Conservation (phyloP, 257 asterid species). For the Echium plantagineum region DNA sequence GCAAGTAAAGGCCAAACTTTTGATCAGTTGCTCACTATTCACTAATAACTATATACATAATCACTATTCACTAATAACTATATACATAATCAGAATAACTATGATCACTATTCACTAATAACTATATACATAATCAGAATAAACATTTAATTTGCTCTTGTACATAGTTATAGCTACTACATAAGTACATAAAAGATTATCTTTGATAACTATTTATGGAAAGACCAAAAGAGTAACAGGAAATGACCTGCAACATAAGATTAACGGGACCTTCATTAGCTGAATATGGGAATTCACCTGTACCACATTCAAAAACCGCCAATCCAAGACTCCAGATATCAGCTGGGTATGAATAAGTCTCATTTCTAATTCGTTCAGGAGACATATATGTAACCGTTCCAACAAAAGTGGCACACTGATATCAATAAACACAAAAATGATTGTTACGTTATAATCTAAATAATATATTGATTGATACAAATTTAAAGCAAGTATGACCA, state of each 20-base stretch:
- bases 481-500: constrained; percentile 4
- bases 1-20: constrained; percentile 1
- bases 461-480: not conserved
- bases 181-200: not conserved
- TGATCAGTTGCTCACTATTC: not conserved
- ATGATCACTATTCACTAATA: no score
- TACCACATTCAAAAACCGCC: constrained; percentile 95
- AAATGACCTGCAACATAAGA: constrained; percentile 87
- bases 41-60: no score
- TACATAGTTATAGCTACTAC: no score
- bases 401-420: constrained; percentile 94
- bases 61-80: not conserved
- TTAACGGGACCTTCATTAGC: constrained; percentile 97
- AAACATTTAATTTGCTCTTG: no score
- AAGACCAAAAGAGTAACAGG: not conserved
- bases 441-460: constrained; percentile 5
- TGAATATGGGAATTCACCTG: constrained; percentile 90
- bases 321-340: constrained; percentile 99
- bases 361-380: constrained; percentile 93
- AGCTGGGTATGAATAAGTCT: constrained; percentile 92
- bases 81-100: no score
- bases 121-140: no score
- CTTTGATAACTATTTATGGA: no score
- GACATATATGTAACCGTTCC: constrained; percentile 99
- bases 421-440: constrained; percentile 15